Conservation (phyloP, 768 basidiomycete genomes). For the Naematelia encephala region DNA sequence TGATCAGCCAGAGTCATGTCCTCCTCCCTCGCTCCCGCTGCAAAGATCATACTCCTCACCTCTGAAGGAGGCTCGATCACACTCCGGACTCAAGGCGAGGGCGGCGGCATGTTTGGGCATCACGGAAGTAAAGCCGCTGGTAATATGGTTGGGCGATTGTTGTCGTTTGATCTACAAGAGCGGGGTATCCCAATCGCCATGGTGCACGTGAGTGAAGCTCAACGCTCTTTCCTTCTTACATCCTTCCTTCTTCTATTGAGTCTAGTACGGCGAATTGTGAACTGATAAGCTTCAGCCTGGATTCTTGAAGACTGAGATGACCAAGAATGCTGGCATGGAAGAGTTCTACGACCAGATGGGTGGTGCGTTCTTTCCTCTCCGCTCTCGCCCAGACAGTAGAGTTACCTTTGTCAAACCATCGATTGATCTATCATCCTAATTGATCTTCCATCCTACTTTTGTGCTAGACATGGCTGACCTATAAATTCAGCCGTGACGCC, state of each 20-base stretch:
- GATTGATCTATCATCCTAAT: too few relatives aligned
- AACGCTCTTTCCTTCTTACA: neutral
- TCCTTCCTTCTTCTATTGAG: neutral
- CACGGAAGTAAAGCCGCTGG: slow-evolving; percentile 57
- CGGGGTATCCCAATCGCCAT: slow-evolving; percentile 53
- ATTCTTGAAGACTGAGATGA: slow-evolving; percentile 56
- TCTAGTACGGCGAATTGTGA: neutral
- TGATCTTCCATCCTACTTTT: too few relatives aligned
- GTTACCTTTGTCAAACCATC: too few relatives aligned
- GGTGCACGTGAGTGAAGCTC: slow-evolving; percentile 53
- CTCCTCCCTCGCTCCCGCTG: slow-evolving; percentile 39
- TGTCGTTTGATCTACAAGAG: slow-evolving; percentile 53
- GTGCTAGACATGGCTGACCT: too few relatives aligned
- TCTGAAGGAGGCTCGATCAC: slow-evolving; percentile 56
- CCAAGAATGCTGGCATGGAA: slow-evolving; percentile 55
- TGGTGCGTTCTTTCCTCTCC: slow-evolving; percentile 49
- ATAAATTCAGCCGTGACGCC: slow-evolving; percentile 54
- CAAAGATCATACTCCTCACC: slow-evolving; percentile 55
- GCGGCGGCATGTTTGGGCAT: slow-evolving; percentile 57
- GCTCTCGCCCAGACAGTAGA: neutral
- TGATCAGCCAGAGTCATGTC: slow-evolving; percentile 22
- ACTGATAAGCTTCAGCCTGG: slow-evolving; percentile 51
- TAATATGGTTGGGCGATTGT: slow-evolving; percentile 56
- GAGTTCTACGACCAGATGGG: slow-evolving; percentile 55
- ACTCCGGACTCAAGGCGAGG: slow-evolving; percentile 55